phyloP scores from a whole-genome alignment of 768 basidiomycete species.

The Mycena galopus region DNA sequence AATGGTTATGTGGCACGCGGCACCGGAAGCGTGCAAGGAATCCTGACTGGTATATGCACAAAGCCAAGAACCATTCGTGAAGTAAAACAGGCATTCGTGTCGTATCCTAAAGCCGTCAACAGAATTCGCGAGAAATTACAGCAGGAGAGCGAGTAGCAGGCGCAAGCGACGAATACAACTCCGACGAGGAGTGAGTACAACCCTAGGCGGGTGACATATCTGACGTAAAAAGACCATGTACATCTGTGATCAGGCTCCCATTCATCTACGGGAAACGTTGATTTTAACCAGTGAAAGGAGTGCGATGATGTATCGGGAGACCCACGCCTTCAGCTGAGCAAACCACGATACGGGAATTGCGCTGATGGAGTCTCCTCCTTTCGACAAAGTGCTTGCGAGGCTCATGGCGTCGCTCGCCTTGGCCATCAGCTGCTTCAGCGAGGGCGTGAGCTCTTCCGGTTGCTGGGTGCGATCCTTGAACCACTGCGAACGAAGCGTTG shows the following conservation, averaged over 20 bases:
- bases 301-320: slow-evolving; percentile 42
- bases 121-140: neutral
- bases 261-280: slow-evolving; percentile 32
- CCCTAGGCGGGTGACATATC: slow-evolving; percentile 1
- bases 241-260: neutral
- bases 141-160: neutral
- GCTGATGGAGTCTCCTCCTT: slow-evolving; percentile 31
- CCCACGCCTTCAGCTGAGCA: slow-evolving; percentile 39
- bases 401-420: slow-evolving; percentile 41
- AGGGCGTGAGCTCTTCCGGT: slow-evolving; percentile 13
- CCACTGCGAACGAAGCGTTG: slow-evolving; percentile 46
- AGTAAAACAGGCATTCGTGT: neutral
- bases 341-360: slow-evolving; percentile 30
- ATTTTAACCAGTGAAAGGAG: slow-evolving; percentile 43
- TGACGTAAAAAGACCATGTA: slow-evolving; percentile 5
- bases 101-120: neutral
- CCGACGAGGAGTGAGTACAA: neutral
- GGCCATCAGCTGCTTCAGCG: slow-evolving; percentile 15
- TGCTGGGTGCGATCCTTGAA: slow-evolving; percentile 51
- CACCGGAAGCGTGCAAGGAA: neutral
- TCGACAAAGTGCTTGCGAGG: slow-evolving; percentile 37
- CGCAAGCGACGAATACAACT: neutral
- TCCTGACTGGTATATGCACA: neutral
- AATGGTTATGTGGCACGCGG: neutral
- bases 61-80: neutral